Evolutionary conservation across 495 filamentous ascomycete genomes (phyloP).

Genomic region (Terfezia boudieri): DNA sequence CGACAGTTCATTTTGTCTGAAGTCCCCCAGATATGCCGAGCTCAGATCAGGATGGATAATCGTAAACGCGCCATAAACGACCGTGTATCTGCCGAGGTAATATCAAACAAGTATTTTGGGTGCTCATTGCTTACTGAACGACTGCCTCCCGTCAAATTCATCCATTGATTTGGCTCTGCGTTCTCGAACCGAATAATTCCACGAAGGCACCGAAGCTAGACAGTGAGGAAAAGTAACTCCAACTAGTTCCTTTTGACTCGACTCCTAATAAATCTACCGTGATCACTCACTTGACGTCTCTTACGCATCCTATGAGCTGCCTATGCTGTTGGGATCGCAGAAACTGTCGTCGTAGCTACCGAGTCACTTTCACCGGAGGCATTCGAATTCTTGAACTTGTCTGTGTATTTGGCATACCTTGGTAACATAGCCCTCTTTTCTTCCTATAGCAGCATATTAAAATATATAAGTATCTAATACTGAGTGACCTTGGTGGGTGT

Average conservation of each 20-base stretch:
- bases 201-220: too few relatives aligned
- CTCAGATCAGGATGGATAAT: too few relatives aligned
- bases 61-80: too few relatives aligned
- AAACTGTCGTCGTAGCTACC: not conserved
- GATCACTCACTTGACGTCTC: not conserved
- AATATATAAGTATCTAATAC: not conserved
- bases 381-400: not conserved
- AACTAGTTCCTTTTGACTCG: not conserved
- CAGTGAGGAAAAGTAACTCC: too few relatives aligned
- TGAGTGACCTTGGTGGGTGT: not conserved
- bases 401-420: slow-evolving; percentile 6
- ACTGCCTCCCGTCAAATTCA: too few relatives aligned
- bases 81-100: too few relatives aligned
- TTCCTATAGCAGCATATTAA: slow-evolving; percentile 4
- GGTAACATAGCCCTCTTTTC: slow-evolving; percentile 15
- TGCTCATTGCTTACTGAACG: too few relatives aligned
- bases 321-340: not conserved
- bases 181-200: too few relatives aligned
- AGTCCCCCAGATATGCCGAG: too few relatives aligned
- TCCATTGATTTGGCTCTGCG: too few relatives aligned
- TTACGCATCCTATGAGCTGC: not conserved
- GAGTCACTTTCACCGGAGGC: not conserved
- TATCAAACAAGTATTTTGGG: too few relatives aligned
- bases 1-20: too few relatives aligned
- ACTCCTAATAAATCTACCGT: not conserved